Conservation (phyloP, 441 rosid species). For the Breynia disticha region DNA sequence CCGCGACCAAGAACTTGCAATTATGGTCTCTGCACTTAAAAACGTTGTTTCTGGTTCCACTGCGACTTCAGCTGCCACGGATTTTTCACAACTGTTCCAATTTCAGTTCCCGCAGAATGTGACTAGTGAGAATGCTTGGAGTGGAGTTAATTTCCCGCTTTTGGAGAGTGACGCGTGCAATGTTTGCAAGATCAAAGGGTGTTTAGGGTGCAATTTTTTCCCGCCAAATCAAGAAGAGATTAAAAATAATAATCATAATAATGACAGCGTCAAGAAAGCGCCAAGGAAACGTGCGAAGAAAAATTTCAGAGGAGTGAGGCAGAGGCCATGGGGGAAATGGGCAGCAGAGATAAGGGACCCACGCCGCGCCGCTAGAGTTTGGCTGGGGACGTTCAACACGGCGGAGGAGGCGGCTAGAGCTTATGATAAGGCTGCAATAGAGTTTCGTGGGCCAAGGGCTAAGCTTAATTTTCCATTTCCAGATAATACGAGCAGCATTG, state of each 20-base stretch:
- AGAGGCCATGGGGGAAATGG: slow-evolving; percentile 96
- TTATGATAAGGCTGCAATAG: slow-evolving; percentile 76
- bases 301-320: slow-evolving; percentile 84
- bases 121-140: background rate
- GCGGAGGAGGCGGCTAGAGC: slow-evolving; percentile 90
- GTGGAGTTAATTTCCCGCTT: slow-evolving; percentile 11
- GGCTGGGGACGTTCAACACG: slow-evolving; percentile 84
- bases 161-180: slow-evolving; percentile 44
- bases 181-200: slow-evolving; percentile 50
- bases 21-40: slow-evolving; percentile 54
- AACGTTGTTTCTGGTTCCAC: slow-evolving; percentile 43
- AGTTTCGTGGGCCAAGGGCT: slow-evolving; percentile 86
- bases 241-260: too few relatives aligned
- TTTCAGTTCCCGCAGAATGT: background rate
- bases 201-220: slow-evolving; percentile 68
- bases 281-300: slow-evolving; percentile 35
- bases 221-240: slow-evolving; percentile 36
- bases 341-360: slow-evolving; percentile 95
- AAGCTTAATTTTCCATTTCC: slow-evolving; percentile 74
- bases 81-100: slow-evolving; percentile 1
- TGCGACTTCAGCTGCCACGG: background rate
- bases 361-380: slow-evolving; percentile 50
- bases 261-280: background rate
- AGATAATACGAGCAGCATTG: slow-evolving; percentile 17
- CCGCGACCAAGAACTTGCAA: slow-evolving; percentile 43